These are phyloP conservation scores for Crataegus laevigata DNA, from an alignment of 306 rosid genomes.

Conservation along the genomic window DNA sequence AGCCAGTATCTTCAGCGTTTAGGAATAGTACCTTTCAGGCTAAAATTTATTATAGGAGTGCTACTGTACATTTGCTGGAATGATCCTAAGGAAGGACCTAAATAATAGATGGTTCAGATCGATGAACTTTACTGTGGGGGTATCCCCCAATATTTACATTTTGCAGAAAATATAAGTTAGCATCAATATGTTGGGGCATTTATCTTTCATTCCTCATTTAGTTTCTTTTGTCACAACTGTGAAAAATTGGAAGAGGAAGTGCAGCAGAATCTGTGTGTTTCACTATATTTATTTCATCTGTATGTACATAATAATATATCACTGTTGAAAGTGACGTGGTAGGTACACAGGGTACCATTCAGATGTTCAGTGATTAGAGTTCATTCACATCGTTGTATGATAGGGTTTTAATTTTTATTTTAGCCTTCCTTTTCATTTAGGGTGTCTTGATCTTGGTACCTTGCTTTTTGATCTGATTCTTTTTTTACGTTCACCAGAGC, in stretches of 20 bases:
- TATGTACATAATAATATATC: not conserved
- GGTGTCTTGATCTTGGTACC: not conserved
- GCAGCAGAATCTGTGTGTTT: not conserved
- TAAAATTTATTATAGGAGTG: not conserved
- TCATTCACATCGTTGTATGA: not conserved
- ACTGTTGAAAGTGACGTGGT: not conserved
- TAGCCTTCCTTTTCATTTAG: not conserved
- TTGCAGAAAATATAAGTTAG: not conserved
- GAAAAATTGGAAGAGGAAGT: not conserved
- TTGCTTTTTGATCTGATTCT: conserved; percentile 17
- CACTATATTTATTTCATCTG: not conserved
- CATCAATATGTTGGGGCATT: not conserved
- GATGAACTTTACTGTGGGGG: too few species aligned
- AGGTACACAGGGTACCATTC: too few species aligned
- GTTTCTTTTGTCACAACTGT: not conserved
- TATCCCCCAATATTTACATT: too few species aligned
- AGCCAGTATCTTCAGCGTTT: not conserved
- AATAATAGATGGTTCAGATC: too few species aligned
- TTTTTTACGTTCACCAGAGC: conserved; percentile 36
- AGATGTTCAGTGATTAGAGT: not conserved
- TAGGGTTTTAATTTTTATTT: not conserved
- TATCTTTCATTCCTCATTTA: not conserved
- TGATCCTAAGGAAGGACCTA: too few species aligned
- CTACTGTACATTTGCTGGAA: too few species aligned
- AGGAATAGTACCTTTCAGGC: not conserved